A percentile compares a stretch with the other conserved stretches of the same genome.
phyloP scores from a whole-genome alignment of 192 early-diverging fungal species.

The Backusella australiensis region DNA sequence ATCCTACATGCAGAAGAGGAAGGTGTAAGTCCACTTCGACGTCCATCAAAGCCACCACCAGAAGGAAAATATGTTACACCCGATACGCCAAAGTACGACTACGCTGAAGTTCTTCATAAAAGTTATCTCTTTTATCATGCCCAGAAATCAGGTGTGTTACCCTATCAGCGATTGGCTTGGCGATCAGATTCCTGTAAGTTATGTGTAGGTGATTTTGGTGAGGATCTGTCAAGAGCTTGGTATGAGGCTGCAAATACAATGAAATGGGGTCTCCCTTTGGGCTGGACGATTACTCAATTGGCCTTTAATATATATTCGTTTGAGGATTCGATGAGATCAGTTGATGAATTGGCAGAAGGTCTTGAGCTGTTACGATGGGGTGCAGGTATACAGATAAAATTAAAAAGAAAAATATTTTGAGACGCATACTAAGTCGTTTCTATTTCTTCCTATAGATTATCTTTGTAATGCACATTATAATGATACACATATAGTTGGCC shows the following conservation, averaged over 20 bases:
- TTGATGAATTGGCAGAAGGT: slow-evolving; percentile 39
- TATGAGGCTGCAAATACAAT: slow-evolving; percentile 61
- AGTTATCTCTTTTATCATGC: slow-evolving; percentile 51
- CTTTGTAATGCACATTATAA: slow-evolving; percentile 56
- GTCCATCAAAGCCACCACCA: slow-evolving; percentile 37
- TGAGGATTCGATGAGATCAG: slow-evolving; percentile 39
- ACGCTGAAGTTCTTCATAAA: slow-evolving; percentile 51
- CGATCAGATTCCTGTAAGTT: slow-evolving; percentile 47
- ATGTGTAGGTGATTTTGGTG: slow-evolving; percentile 49
- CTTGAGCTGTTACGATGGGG: slow-evolving; percentile 39
- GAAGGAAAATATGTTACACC: slow-evolving; percentile 41
- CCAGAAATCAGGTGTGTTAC: slow-evolving; percentile 46
- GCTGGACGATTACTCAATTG: slow-evolving; percentile 42
- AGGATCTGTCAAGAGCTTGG: slow-evolving; percentile 51
- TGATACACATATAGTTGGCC: slow-evolving; percentile 47
- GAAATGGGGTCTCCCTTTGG: slow-evolving; percentile 58
- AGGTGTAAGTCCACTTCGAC: slow-evolving; percentile 27
- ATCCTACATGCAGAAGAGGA: background rate
- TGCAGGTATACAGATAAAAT: slow-evolving; percentile 21
- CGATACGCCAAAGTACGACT: slow-evolving; percentile 43
- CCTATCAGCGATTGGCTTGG: slow-evolving; percentile 54
- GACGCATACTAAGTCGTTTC: no score
- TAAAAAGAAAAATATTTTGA: no score
- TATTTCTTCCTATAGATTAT: slow-evolving; percentile 39
- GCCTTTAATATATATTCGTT: slow-evolving; percentile 48